Conservation (phyloP, 75 land plant genomes). For the Ceratopteris richardii region DNA sequence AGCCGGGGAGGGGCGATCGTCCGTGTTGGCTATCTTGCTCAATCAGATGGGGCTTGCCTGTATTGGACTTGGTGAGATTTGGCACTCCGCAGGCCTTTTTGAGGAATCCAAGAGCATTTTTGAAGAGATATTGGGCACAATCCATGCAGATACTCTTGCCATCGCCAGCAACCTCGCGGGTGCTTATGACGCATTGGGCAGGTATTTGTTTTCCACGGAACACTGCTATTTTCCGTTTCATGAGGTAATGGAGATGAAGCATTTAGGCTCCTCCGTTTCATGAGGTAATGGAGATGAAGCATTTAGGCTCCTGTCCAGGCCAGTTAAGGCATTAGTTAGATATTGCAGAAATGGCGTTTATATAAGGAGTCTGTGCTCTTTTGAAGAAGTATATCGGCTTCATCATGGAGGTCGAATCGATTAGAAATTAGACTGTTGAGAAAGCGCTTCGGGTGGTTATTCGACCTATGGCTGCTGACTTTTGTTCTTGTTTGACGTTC, state of each 20-base stretch:
- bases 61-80: conserved; percentile 48
- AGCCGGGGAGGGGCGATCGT: conserved; percentile 42
- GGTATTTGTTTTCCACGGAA: conserved; percentile 35
- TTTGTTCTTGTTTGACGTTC: no score
- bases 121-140: conserved; percentile 62
- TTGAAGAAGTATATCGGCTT: background rate
- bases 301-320: no score
- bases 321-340: no score
- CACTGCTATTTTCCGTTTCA: no score
- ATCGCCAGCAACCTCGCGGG: conserved; percentile 81
- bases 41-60: conserved; percentile 89
- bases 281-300: no score
- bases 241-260: no score
- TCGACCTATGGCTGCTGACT: no score
- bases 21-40: conserved; percentile 59
- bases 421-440: no score
- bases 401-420: no score
- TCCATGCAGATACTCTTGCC: conserved; percentile 77
- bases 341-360: no score
- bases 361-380: background rate
- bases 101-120: conserved; percentile 67
- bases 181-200: conserved; percentile 85
- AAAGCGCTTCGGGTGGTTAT: no score
- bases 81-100: conserved; percentile 60
- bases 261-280: no score